A percentile compares a stretch with the other conserved stretches of the same genome.
phyloP scores from a whole-genome alignment of 2,329 filamentous ascomycete genomes.

The Pseudopyrenochaeta lycopersici region DNA sequence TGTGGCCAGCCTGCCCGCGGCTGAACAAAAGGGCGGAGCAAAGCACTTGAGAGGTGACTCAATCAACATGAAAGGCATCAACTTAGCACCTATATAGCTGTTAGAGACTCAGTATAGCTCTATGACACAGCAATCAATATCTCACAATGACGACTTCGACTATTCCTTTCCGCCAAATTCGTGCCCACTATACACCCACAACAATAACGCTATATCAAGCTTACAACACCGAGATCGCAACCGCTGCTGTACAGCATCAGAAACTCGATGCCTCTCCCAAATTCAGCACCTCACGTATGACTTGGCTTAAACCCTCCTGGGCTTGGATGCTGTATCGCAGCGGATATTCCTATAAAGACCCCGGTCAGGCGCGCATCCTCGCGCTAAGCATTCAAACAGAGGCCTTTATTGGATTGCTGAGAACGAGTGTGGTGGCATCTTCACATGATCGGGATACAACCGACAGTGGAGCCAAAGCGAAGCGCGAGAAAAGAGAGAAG shows the following conservation, averaged over 20 bases:
- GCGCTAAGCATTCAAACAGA: slow-evolving; percentile 64
- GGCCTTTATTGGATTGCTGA: slow-evolving; percentile 60
- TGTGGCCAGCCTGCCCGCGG: not conserved
- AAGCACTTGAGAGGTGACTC: not conserved
- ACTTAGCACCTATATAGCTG: not conserved
- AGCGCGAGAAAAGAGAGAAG: not conserved
- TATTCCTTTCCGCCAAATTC: slow-evolving; percentile 57
- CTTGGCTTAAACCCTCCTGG: slow-evolving; percentile 72
- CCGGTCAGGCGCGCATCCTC: slow-evolving; percentile 64
- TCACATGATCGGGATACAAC: not conserved
- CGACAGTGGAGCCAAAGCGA: not conserved
- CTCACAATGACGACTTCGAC: slow-evolving; percentile 1
- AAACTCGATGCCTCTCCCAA: slow-evolving; percentile 62
- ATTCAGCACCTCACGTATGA: slow-evolving; percentile 67
- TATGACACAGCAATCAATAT: not conserved
- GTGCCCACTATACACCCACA: slow-evolving; percentile 59
- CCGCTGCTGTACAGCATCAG: slow-evolving; percentile 61
- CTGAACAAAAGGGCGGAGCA: slow-evolving; percentile 3
- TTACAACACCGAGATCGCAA: slow-evolving; percentile 63
- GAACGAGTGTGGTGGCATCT: slow-evolving; percentile 42
- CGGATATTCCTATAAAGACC: slow-evolving; percentile 68
- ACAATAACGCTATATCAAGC: slow-evolving; percentile 71
- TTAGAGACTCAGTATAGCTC: not conserved
- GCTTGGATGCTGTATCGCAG: slow-evolving; percentile 71
- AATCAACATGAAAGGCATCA: not conserved